Conservation (phyloP, 495 filamentous ascomycete genomes). For the Podospora comata region DNA sequence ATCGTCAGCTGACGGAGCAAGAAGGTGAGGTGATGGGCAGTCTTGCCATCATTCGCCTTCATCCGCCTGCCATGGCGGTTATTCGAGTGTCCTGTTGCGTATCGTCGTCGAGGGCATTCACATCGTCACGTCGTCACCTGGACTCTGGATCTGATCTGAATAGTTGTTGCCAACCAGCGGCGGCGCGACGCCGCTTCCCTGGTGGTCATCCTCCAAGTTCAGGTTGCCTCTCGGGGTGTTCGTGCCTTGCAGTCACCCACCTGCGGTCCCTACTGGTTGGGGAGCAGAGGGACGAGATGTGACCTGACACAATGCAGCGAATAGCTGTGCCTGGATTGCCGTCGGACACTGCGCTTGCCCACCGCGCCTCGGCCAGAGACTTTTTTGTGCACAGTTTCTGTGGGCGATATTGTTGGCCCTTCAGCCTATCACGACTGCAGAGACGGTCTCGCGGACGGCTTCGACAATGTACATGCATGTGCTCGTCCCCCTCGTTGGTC, state of each 20-base stretch:
- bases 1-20: conserved; percentile 10
- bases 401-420: conserved; percentile 23
- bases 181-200: conserved; percentile 24
- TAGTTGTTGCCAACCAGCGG: neutral
- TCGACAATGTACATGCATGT: conserved; percentile 27
- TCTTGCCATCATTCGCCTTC: conserved; percentile 8
- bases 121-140: neutral
- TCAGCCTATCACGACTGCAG: conserved; percentile 30
- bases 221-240: conserved; percentile 31
- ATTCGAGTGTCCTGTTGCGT: neutral
- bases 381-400: conserved; percentile 28
- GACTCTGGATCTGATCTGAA: no score
- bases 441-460: conserved; percentile 24
- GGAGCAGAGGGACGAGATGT: conserved; percentile 19
- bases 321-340: conserved; percentile 32
- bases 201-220: conserved; percentile 19
- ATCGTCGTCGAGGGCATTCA: neutral
- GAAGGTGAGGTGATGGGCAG: no score
- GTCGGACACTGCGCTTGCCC: conserved; percentile 25
- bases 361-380: conserved; percentile 17
- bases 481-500: conserved; percentile 27
- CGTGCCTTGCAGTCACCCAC: conserved; percentile 31
- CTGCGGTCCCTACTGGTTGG: conserved; percentile 30
- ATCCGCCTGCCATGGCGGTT: neutral
- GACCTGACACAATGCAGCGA: conserved; percentile 31